phyloP scores from a whole-genome alignment of 2,329 filamentous ascomycete species.

The Aureobasidium lini region DNA sequence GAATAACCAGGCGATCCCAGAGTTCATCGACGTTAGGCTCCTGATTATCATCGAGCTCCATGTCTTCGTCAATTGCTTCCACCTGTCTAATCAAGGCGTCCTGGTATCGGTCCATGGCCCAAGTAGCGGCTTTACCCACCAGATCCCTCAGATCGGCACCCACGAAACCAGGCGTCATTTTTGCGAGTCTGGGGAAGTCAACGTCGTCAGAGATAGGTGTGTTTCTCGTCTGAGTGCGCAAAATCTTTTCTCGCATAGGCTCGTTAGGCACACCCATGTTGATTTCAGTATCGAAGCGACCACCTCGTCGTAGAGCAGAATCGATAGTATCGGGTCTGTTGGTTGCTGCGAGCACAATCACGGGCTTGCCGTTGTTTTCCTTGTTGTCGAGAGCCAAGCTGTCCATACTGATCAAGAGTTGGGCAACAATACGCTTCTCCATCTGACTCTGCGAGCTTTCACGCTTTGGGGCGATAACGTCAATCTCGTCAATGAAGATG shows the following conservation, averaged over 20 bases:
- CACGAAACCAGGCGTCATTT: constrained; percentile 84
- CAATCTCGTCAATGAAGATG: constrained; percentile 87
- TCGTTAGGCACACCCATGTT: constrained; percentile 84
- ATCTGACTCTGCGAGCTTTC: constrained; percentile 80
- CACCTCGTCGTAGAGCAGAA: constrained; percentile 64
- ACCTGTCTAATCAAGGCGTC: constrained; percentile 40
- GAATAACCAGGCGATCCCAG: constrained; percentile 42
- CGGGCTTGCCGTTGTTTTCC: constrained; percentile 62
- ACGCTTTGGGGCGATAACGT: constrained; percentile 80
- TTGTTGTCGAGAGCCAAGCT: constrained; percentile 57
- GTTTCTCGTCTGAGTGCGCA: constrained; percentile 63
- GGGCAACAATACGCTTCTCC: constrained; percentile 77
- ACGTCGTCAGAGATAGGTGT: constrained; percentile 60
- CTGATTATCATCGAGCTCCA: constrained; percentile 44
- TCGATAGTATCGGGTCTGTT: constrained; percentile 83
- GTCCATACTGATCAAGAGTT: constrained; percentile 82
- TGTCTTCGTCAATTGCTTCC: constrained; percentile 28
- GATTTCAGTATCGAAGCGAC: constrained; percentile 74
- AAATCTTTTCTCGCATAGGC: constrained; percentile 66
- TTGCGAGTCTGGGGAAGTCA: constrained; percentile 67
- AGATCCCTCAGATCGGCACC: constrained; percentile 77
- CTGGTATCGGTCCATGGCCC: constrained; percentile 55
- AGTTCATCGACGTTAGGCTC: constrained; percentile 25
- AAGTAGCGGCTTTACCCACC: constrained; percentile 56
- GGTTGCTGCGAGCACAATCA: constrained; percentile 86